A percentile compares a stretch with the other conserved stretches of the same genome.
These are phyloP conservation scores for Aureobasidium sp. DNA, from an alignment of 2,329 filamentous ascomycete species.

Conservation along the genomic window DNA sequence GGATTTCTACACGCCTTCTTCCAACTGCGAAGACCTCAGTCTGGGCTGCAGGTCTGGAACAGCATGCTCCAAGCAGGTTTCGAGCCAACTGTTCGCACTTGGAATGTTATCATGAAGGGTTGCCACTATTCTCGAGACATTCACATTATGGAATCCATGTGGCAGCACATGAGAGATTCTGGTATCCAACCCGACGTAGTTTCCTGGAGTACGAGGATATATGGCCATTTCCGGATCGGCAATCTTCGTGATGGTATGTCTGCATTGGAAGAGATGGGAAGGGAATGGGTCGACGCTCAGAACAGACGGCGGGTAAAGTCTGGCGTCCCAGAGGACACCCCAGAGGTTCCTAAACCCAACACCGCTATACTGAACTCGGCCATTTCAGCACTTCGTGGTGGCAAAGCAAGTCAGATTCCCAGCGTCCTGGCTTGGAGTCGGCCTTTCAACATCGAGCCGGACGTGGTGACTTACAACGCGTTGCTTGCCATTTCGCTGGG, in stretches of 20 bases:
- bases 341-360: slow-evolving; percentile 46
- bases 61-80: slow-evolving; percentile 46
- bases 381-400: slow-evolving; percentile 52
- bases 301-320: background rate
- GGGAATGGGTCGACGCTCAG: slow-evolving; percentile 43
- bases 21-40: slow-evolving; percentile 31
- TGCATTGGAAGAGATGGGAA: slow-evolving; percentile 58
- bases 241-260: slow-evolving; percentile 48
- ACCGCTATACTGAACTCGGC: slow-evolving; percentile 62
- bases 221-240: slow-evolving; percentile 52
- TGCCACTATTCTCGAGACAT: slow-evolving; percentile 53
- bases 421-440: slow-evolving; percentile 43
- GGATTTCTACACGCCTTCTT: slow-evolving; percentile 41
- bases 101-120: slow-evolving; percentile 64
- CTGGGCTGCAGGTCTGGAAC: slow-evolving; percentile 49
- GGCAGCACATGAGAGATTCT: slow-evolving; percentile 52
- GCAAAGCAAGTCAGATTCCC: slow-evolving; percentile 41
- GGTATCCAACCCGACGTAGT: slow-evolving; percentile 52
- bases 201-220: slow-evolving; percentile 64
- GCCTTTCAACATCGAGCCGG: slow-evolving; percentile 25
- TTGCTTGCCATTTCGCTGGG: slow-evolving; percentile 26
- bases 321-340: background rate
- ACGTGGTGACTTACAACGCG: slow-evolving; percentile 25
- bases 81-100: slow-evolving; percentile 54
- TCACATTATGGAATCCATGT: slow-evolving; percentile 55